These are phyloP conservation scores for Carpinus fangiana DNA, from an alignment of 306 rosid genomes.

Conservation along the genomic window DNA sequence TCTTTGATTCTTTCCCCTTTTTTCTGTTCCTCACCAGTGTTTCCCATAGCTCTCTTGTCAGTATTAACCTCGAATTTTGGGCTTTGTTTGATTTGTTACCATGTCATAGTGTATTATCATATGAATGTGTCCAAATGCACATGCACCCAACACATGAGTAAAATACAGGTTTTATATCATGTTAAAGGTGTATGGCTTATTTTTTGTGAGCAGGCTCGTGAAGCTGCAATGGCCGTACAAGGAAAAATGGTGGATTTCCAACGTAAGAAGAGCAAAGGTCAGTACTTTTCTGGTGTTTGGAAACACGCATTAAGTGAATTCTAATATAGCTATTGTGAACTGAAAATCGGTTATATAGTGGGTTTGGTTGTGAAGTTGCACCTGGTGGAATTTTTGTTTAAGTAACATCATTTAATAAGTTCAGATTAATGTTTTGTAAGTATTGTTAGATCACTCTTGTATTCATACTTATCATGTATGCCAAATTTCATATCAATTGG, in stretches of 20 bases:
- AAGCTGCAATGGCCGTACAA: slow-evolving; percentile 83
- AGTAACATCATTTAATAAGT: background rate
- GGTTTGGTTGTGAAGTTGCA: background rate
- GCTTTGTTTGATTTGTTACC: background rate
- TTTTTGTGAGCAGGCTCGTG: slow-evolving; percentile 76
- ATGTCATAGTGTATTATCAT: background rate
- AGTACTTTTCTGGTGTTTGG: slow-evolving; percentile 19
- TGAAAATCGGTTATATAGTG: background rate
- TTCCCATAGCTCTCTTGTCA: background rate
- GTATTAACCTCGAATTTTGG: background rate
- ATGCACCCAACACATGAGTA: background rate
- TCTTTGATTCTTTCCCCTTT: background rate
- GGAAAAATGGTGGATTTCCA: slow-evolving; percentile 90
- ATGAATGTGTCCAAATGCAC: background rate
- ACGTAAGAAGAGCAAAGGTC: slow-evolving; percentile 96
- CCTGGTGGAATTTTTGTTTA: background rate
- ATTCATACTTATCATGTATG: background rate
- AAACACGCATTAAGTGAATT: background rate
- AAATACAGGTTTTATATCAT: background rate
- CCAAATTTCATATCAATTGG: background rate
- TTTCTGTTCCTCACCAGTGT: background rate
- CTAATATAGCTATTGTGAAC: background rate
- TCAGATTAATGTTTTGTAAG: background rate
- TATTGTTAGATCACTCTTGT: too few species aligned
- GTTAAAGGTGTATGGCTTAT: slow-evolving; percentile 11